Conservation (phyloP, 192 early-diverging fungal species). For the Entomortierella parvispora region DNA sequence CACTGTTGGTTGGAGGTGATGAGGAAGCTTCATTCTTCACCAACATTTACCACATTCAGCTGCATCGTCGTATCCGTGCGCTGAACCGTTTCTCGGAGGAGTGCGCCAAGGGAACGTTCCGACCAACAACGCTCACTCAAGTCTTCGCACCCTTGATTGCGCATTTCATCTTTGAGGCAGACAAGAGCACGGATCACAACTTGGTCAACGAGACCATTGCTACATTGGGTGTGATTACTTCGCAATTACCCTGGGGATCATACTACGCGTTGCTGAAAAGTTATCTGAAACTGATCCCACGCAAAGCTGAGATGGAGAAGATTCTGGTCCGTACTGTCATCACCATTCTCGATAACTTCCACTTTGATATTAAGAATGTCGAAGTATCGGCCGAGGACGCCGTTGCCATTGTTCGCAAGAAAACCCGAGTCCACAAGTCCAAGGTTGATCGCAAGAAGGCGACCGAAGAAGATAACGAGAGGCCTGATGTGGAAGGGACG, state of each 20-base stretch:
- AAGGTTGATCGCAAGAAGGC: slow-evolving; percentile 22
- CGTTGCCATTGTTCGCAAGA: slow-evolving; percentile 25
- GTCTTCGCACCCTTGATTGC: slow-evolving; percentile 88
- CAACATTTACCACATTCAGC: slow-evolving; percentile 96
- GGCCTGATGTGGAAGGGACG: slow-evolving; percentile 52
- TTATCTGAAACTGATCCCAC: slow-evolving; percentile 74
- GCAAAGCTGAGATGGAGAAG: slow-evolving; percentile 80
- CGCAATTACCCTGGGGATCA: slow-evolving; percentile 81
- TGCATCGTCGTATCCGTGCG: slow-evolving; percentile 90
- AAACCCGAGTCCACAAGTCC: slow-evolving; percentile 18
- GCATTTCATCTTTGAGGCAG: slow-evolving; percentile 88
- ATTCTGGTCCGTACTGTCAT: slow-evolving; percentile 83
- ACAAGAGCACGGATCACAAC: slow-evolving; percentile 73
- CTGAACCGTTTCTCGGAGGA: slow-evolving; percentile 76
- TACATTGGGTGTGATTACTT: slow-evolving; percentile 78
- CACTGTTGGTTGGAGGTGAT: slow-evolving; percentile 74
- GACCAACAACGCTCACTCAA: slow-evolving; percentile 62
- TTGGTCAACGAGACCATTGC: slow-evolving; percentile 85
- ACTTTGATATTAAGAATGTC: slow-evolving; percentile 83
- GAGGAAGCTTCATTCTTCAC: slow-evolving; percentile 96
- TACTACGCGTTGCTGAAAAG: slow-evolving; percentile 83
- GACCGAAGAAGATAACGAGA: slow-evolving; percentile 29
- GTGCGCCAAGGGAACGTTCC: slow-evolving; percentile 56
- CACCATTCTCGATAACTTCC: slow-evolving; percentile 88
- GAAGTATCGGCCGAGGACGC: slow-evolving; percentile 57